phyloP scores from a whole-genome alignment of 2,329 filamentous ascomycete genomes.

The Uncinocarpus reesii region DNA sequence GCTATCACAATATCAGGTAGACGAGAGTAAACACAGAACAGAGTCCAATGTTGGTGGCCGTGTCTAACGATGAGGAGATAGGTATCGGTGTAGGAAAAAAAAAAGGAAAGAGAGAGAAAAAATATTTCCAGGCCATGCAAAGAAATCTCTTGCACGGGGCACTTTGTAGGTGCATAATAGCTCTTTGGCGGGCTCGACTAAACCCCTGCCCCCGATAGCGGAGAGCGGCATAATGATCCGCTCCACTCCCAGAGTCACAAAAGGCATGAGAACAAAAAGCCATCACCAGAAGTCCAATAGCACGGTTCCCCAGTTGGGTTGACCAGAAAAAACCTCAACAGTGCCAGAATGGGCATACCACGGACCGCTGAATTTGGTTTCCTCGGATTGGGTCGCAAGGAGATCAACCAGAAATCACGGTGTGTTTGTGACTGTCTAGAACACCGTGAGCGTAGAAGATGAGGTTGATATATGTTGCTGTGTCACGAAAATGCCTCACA shows the following conservation, averaged over 20 bases:
- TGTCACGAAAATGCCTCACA: not conserved
- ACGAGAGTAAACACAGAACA: not conserved
- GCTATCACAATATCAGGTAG: not conserved
- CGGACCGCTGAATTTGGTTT: not conserved
- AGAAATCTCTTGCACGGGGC: not conserved
- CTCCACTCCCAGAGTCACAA: slow-evolving; percentile 3
- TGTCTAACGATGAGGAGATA: not conserved
- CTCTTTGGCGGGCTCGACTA: not conserved
- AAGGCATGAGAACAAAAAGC: not conserved
- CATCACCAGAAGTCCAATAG: too few relatives aligned
- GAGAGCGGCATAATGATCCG: not conserved
- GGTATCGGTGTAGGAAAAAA: not conserved
- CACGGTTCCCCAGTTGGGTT: too few relatives aligned
- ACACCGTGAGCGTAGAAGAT: not conserved
- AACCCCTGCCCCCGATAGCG: slow-evolving; percentile 10
- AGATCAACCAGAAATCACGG: too few relatives aligned
- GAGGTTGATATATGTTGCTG: not conserved
- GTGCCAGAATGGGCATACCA: not conserved
- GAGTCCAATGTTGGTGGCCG: too few relatives aligned
- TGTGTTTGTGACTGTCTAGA: not conserved
- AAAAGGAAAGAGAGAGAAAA: not conserved
- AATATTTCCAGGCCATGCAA: not conserved
- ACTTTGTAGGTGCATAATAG: not conserved
- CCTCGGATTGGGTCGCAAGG: not conserved
- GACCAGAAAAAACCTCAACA: slow-evolving; percentile 1